These are phyloP conservation scores for Agrocybe chaxingu DNA, from an alignment of 768 basidiomycete species.

Conservation along the genomic window DNA sequence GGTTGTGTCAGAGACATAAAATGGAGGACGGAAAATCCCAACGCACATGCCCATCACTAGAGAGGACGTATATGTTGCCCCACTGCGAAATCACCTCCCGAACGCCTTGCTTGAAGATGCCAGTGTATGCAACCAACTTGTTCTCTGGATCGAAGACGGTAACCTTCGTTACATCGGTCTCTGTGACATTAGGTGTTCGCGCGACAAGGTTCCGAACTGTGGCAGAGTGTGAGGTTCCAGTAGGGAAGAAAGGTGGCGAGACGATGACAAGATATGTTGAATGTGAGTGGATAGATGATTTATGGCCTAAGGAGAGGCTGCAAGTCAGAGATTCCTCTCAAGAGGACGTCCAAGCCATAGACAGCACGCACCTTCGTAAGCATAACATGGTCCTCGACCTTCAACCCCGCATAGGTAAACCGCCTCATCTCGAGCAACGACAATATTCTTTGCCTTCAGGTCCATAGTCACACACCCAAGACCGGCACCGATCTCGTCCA, in stretches of 20 bases:
- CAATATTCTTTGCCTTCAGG: slow-evolving; percentile 65
- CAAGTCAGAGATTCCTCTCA: not conserved
- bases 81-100: slow-evolving; percentile 79
- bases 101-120: slow-evolving; percentile 80
- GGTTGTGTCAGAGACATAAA: not conserved
- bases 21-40: not conserved
- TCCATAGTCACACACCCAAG: slow-evolving; percentile 86
- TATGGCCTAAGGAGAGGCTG: slow-evolving; percentile 46
- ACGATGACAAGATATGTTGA: slow-evolving; percentile 88
- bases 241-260: slow-evolving; percentile 77
- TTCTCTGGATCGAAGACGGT: slow-evolving; percentile 91
- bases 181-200: slow-evolving; percentile 37
- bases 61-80: slow-evolving; percentile 76
- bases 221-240: slow-evolving; percentile 61
- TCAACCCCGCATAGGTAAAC: slow-evolving; percentile 83
- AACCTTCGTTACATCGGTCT: slow-evolving; percentile 70
- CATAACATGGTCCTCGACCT: slow-evolving; percentile 80
- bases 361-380: slow-evolving; percentile 74
- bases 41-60: slow-evolving; percentile 73
- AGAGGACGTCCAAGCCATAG: not conserved
- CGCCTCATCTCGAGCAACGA: slow-evolving; percentile 89
- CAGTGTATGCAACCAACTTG: slow-evolving; percentile 83
- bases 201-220: slow-evolving; percentile 76
- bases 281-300: slow-evolving; percentile 73
- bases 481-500: slow-evolving; percentile 85